Conservation (phyloP, 495 filamentous ascomycete species). For the Aspergillus sparsus region DNA sequence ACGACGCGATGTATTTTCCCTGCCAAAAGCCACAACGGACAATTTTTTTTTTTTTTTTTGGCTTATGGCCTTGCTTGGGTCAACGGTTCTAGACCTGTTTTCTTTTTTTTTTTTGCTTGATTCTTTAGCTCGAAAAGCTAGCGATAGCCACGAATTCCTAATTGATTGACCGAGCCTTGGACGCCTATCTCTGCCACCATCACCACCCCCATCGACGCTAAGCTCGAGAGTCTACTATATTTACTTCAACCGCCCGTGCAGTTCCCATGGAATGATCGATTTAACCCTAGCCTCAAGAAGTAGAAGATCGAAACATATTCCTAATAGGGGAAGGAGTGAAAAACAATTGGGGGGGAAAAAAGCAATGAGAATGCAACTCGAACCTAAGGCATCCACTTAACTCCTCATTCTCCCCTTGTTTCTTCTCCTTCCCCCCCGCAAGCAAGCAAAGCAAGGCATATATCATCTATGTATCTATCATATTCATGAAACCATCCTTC, state of each 20-base stretch:
- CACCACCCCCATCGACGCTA: neutral
- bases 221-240: neutral
- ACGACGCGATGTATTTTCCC: neutral
- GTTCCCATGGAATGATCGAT: neutral
- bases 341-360: neutral
- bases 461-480: conserved; percentile 14
- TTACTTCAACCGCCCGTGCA: neutral
- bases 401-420: no score
- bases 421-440: neutral
- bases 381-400: neutral
- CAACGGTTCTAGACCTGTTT: neutral
- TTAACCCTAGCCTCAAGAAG: neutral
- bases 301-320: neutral
- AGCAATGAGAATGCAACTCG: neutral
- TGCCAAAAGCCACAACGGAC: neutral
- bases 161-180: neutral
- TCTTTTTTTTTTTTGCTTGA: neutral
- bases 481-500: neutral
- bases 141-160: no score
- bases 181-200: conserved; percentile 4
- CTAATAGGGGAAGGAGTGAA: neutral
- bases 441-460: conserved; percentile 2
- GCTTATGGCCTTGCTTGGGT: neutral
- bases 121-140: neutral
- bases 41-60: neutral